Evolutionary conservation across 768 basidiomycete genomes (phyloP), one percentile per base, ranked within the genome.

Genomic region (Amanita exitialis): DNA sequence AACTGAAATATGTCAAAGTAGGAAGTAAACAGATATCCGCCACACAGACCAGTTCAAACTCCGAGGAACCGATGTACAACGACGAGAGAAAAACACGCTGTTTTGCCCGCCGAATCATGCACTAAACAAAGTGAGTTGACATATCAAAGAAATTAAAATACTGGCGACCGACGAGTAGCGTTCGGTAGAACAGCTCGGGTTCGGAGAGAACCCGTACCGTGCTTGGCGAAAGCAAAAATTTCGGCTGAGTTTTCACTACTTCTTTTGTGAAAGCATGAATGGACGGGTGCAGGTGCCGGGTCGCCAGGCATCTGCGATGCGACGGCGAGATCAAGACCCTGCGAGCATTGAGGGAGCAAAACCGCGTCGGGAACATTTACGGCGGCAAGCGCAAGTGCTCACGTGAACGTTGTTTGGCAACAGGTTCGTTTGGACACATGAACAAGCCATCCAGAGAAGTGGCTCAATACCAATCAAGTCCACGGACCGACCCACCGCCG

Each of bases 71-170:
- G 49, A 96, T 81, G 63, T 96, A 96, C 9, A 96, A 69, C 1
- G 90, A 90, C 0, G 95, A 96, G 25, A 99, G 75, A 61, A 94
- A 89, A 58, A 99, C 80, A 51, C 93, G 79, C 45, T 71, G 66
- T 51, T 80, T 78, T 0, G 95, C 95, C n/a, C 78, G 72, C 39
- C 69, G 69, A 47, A 98, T 82, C 75, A 90, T 83, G 53, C 78
- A 71, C 92, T 94, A 58, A 2, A 12, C 18, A 44, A 46, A 49
- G n/a, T 44, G 21, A 23, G 46, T 20, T 12, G 16, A 8, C 13
- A 7, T 20, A n/a, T 45, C n/a, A 18, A 6, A 30, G 20, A 30
- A n/a, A 9, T 39, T 5, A 15, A 21, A 6, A 45, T 27, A 8
- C 9, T 6, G 25, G 6, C 18, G n/a, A 69, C 79, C 53, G 51